A percentile compares a stretch with the other conserved stretches of the same genome.
phyloP scores from a whole-genome alignment of 805 yeast species.

The Candida tammaniensis region DNA sequence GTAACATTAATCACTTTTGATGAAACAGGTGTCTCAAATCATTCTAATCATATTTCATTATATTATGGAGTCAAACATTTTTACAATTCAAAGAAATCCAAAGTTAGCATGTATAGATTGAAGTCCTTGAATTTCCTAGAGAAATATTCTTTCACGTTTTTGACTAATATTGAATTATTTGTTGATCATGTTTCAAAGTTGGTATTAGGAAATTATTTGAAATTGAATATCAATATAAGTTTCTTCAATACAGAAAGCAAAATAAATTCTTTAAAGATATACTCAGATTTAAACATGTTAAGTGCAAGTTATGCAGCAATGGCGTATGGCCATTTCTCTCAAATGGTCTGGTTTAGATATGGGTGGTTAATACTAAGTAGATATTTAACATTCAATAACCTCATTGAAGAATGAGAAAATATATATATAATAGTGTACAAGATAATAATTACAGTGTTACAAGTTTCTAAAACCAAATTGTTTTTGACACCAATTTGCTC shows the following conservation, averaged over 20 bases:
- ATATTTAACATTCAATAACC: conserved; percentile 74
- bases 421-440: too few relatives aligned
- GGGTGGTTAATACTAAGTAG: conserved; percentile 80
- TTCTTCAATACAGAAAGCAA: conserved; percentile 25
- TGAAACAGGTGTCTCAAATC: conserved; percentile 75
- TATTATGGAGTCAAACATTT: conserved; percentile 47
- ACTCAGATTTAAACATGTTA: conserved; percentile 38
- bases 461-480: conserved; percentile 45
- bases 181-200: conserved; percentile 34
- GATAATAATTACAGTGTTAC: too few relatives aligned
- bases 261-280: conserved; percentile 33
- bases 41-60: conserved; percentile 79
- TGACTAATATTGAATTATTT: conserved; percentile 41
- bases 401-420: conserved; percentile 27
- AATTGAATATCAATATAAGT: conserved; percentile 36
- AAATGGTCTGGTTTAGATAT: conserved; percentile 94
- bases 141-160: conserved; percentile 49
- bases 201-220: conserved; percentile 27
- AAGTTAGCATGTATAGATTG: conserved; percentile 16
- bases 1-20: conserved; percentile 73
- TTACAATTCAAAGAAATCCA: conserved; percentile 9
- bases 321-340: conserved; percentile 80
- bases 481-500: conserved; percentile 56
- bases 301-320: conserved; percentile 61
- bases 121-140: conserved; percentile 37